Evolutionary conservation across 192 early-diverging fungal species (phyloP).

Genomic region (Entomortierella lignicola): DNA sequence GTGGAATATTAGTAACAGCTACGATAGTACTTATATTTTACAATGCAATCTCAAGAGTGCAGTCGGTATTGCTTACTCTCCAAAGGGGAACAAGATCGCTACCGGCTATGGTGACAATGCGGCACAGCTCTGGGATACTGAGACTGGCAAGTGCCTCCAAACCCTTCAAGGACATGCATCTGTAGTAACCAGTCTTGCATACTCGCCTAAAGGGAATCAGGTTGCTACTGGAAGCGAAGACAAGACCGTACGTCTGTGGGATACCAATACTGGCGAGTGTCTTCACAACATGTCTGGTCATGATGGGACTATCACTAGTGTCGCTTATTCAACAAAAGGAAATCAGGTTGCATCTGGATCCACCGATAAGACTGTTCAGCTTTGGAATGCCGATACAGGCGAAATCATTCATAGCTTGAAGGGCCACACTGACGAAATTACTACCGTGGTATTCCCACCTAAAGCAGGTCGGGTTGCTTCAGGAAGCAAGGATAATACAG

Average conservation of each 20-base stretch:
- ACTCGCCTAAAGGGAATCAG: not conserved
- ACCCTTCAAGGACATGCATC: not conserved
- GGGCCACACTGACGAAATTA: not conserved
- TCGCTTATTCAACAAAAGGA: not conserved
- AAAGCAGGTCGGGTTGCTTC: not conserved
- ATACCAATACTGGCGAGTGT: not conserved
- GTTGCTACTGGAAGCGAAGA: not conserved
- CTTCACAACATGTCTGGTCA: not conserved
- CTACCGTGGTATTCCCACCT: not conserved
- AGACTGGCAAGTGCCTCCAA: not conserved
- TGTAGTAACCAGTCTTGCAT: not conserved
- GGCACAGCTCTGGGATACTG: slow-evolving; percentile 1
- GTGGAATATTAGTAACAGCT: too few species aligned
- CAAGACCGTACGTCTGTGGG: not conserved
- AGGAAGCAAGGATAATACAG: not conserved
- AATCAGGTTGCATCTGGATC: not conserved
- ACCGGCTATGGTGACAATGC: not conserved
- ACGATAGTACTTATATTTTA: too few species aligned
- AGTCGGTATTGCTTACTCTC: not conserved
- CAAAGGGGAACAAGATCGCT: not conserved
- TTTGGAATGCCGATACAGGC: slow-evolving; percentile 1
- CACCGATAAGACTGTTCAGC: not conserved
- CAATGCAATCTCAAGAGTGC: too few species aligned
- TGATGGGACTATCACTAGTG: not conserved
- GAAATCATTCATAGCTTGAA: not conserved